A percentile compares a stretch with the other conserved stretches of the same genome.
phyloP scores from a whole-genome alignment of 108 stramenopile genomes.

The Nitzschia sp. region DNA sequence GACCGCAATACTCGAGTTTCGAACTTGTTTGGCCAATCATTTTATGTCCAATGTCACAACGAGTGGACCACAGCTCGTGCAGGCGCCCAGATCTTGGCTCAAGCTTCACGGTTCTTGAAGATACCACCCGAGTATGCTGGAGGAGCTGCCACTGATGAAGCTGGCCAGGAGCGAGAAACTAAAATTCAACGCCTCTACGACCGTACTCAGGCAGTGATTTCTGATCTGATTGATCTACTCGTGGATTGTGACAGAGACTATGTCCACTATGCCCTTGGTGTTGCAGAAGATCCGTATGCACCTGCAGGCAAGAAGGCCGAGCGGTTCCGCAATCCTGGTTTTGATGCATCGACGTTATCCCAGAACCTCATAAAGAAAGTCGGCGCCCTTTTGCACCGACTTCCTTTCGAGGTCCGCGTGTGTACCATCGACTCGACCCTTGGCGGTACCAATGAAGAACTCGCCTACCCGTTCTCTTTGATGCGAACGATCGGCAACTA shows the following conservation, averaged over 20 bases:
- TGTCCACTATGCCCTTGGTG: constrained; percentile 53
- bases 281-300: constrained; percentile 8
- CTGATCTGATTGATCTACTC: constrained; percentile 69
- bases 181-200: constrained; percentile 48
- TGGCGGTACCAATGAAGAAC: constrained; percentile 49
- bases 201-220: constrained; percentile 55
- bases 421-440: constrained; percentile 63
- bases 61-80: constrained; percentile 91
- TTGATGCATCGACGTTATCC: constrained; percentile 58
- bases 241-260: constrained; percentile 68
- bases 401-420: constrained; percentile 88
- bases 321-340: constrained; percentile 47
- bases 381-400: constrained; percentile 49
- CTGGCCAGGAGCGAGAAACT: constrained; percentile 20
- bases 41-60: constrained; percentile 74
- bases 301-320: constrained; percentile 8
- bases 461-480: constrained; percentile 73
- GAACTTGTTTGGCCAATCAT: constrained; percentile 71
- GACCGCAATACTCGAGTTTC: constrained; percentile 44
- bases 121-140: constrained; percentile 4
- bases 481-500: constrained; percentile 81
- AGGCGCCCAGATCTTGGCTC: constrained; percentile 88
- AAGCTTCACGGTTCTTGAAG: constrained; percentile 73
- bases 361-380: constrained; percentile 55
- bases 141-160: constrained; percentile 40